Percentiles rank a stretch among this genome's conserved stretches.
Evolutionary conservation across 768 basidiomycete genomes (phyloP).

Genomic region (Boletus subparvulus): DNA sequence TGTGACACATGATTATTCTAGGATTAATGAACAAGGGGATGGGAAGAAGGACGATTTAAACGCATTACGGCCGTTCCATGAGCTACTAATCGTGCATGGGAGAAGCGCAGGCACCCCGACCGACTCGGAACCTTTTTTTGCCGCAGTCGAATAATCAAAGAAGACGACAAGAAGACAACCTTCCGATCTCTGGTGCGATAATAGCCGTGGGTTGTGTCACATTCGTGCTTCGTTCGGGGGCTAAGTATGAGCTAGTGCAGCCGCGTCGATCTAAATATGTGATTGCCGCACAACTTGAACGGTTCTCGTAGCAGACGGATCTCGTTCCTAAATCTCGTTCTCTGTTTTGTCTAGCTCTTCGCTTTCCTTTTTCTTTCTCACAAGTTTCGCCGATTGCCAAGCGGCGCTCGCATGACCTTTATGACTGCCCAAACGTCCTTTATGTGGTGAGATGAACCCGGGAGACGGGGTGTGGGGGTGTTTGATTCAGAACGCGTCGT

Average conservation of each 20-base stretch:
- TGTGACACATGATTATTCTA: conserved; percentile 23
- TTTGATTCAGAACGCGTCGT: too few relatives aligned
- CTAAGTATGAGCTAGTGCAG: not conserved
- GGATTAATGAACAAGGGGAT: conserved; percentile 24
- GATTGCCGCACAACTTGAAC: not conserved
- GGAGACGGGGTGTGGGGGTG: not conserved
- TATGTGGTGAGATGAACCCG: not conserved
- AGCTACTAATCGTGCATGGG: conserved; percentile 10
- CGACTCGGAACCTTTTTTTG: conserved; percentile 27
- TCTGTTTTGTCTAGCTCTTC: not conserved
- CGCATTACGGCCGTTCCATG: conserved; percentile 21
- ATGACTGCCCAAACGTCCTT: not conserved
- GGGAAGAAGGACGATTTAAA: conserved; percentile 18
- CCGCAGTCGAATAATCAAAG: not conserved
- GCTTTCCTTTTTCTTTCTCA: not conserved
- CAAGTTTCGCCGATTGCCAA: not conserved
- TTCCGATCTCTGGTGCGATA: conserved; percentile 5
- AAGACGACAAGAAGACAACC: not conserved
- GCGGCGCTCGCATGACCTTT: not conserved
- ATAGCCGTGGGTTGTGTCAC: not conserved
- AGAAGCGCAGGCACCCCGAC: conserved; percentile 24
- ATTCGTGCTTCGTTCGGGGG: not conserved
- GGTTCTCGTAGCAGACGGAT: not conserved
- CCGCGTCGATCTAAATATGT: conserved; percentile 11
- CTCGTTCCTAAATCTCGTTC: too few relatives aligned